These are phyloP conservation scores for Pseudogymnoascus sp. DNA, from an alignment of 2,329 filamentous ascomycete species.

Conservation along the genomic window DNA sequence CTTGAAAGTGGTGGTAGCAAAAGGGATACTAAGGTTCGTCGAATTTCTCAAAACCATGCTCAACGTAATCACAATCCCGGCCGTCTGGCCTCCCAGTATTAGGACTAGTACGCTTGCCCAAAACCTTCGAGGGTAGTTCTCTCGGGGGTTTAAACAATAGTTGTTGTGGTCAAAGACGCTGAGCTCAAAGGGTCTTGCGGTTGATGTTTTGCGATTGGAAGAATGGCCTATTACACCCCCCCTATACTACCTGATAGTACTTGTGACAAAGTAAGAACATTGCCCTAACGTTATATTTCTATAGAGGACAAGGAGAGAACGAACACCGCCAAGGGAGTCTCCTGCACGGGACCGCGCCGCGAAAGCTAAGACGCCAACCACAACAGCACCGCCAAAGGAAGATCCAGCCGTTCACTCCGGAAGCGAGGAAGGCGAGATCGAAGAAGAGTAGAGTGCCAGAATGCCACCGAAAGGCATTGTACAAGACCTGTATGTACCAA, in stretches of 20 bases:
- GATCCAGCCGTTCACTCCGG: conserved; percentile 54
- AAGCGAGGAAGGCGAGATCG: conserved; percentile 96
- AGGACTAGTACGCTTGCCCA: neutral
- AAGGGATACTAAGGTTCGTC: conserved; percentile 54
- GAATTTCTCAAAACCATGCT: neutral
- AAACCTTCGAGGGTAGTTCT: neutral
- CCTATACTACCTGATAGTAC: conserved; percentile 24
- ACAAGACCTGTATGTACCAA: conserved; percentile 30
- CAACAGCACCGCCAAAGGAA: conserved; percentile 33
- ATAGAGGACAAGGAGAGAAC: conserved; percentile 53
- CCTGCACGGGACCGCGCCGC: conserved; percentile 47
- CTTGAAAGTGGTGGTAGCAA: conserved; percentile 53
- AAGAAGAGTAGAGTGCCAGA: conserved; percentile 48
- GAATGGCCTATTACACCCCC: neutral
- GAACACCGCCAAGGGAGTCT: conserved; percentile 44
- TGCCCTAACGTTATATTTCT: conserved; percentile 6
- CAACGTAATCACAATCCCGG: neutral
- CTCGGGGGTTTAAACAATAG: neutral
- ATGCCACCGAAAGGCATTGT: neutral
- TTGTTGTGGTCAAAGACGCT: neutral
- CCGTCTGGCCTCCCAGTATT: neutral
- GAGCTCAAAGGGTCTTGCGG: neutral
- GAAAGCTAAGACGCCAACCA: conserved; percentile 50
- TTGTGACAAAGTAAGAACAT: conserved; percentile 5
- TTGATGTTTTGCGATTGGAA: neutral